A percentile compares a stretch with the other conserved stretches of the same genome.
phyloP scores from a whole-genome alignment of 2,329 filamentous ascomycete species.

The Colletotrichum tanaceti region DNA sequence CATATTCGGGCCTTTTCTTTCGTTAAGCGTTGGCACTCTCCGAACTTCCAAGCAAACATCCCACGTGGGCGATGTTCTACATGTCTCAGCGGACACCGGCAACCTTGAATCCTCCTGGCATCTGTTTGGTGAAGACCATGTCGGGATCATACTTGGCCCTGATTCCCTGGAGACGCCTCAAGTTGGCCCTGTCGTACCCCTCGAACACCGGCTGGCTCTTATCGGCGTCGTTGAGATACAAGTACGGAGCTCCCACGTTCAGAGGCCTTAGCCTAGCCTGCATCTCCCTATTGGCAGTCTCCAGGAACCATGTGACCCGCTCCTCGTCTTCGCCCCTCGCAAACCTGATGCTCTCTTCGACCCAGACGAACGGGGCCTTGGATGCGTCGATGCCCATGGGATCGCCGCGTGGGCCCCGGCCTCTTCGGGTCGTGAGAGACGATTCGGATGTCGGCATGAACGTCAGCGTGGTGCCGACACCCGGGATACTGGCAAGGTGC shows the following conservation, averaged over 20 bases:
- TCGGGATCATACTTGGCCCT: slow-evolving; percentile 16
- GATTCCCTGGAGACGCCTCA: slow-evolving; percentile 10
- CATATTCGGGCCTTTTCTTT: no score
- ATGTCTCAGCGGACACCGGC: not conserved
- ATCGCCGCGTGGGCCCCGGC: not conserved
- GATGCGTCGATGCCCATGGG: slow-evolving; percentile 14
- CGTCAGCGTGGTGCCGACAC: not conserved
- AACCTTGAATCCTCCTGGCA: slow-evolving; percentile 21
- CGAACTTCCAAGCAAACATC: no score
- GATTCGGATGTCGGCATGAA: slow-evolving; percentile 18
- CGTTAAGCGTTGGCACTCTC: no score
- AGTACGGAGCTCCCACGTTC: not conserved
- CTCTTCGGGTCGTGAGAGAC: not conserved
- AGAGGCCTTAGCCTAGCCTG: not conserved
- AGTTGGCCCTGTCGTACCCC: slow-evolving; percentile 6
- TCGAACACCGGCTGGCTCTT: slow-evolving; percentile 24
- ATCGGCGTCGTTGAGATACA: slow-evolving; percentile 21
- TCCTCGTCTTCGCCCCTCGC: not conserved
- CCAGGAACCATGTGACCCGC: not conserved
- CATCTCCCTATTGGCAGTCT: not conserved
- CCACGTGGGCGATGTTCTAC: no score
- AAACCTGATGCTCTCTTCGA: not conserved
- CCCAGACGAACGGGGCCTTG: slow-evolving; percentile 14
- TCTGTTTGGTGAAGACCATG: slow-evolving; percentile 10
- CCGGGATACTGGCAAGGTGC: not conserved